Conservation (phyloP, 1,284 basidiomycete genomes). For the Salmacisia buchloeana region DNA sequence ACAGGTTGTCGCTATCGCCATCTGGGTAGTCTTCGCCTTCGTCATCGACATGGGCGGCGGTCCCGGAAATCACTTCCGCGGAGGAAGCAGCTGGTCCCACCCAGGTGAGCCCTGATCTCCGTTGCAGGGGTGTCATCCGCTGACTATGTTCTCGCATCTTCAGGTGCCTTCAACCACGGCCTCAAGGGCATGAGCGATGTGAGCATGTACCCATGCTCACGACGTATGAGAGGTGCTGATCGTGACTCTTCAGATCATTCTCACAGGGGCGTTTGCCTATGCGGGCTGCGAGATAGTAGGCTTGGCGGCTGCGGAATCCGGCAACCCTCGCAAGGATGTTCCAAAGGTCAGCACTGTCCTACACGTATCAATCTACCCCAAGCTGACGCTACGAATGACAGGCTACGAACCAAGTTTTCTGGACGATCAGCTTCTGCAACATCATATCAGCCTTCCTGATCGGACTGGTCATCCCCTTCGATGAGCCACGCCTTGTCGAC, state of each 20-base stretch:
- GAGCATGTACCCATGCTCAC: neutral
- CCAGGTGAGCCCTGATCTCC: neutral
- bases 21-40: neutral
- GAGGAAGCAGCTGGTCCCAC: neutral
- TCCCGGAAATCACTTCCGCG: neutral
- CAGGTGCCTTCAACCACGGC: neutral
- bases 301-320: too few relatives aligned
- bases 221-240: neutral
- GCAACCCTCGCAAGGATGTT: slow-evolving; percentile 1
- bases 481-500: slow-evolving; percentile 21
- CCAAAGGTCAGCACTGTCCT: neutral
- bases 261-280: neutral
- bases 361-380: neutral
- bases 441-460: slow-evolving; percentile 33
- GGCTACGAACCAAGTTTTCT: neutral
- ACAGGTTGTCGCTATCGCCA: neutral
- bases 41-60: neutral
- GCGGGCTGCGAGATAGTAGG: too few relatives aligned
- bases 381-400: neutral
- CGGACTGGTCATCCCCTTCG: slow-evolving; percentile 24
- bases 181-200: neutral
- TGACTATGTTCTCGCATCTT: neutral
- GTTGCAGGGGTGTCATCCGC: neutral
- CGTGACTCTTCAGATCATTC: too few relatives aligned
- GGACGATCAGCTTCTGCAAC: slow-evolving; percentile 2